Conservation (phyloP, 345 rosid genomes). For the Sonneratia caseolaris region DNA sequence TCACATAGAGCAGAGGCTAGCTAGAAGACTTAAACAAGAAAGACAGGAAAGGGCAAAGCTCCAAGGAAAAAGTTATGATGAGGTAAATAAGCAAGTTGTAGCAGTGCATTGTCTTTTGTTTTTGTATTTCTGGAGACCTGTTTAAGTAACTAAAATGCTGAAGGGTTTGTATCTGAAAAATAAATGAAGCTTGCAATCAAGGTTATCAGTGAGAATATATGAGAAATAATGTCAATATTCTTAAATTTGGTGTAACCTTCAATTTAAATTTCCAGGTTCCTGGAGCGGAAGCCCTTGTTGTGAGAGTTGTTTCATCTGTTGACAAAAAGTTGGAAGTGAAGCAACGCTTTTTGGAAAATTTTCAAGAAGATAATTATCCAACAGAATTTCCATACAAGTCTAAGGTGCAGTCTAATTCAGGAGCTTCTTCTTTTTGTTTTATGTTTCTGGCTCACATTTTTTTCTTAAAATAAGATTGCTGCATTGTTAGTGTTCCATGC, state of each 20-base stretch:
- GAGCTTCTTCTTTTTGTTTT: neutral
- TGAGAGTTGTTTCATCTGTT: conserved; percentile 97
- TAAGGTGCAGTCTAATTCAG: conserved; percentile 38
- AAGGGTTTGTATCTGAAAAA: neutral
- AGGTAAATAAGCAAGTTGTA: conserved; percentile 35
- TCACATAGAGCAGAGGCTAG: conserved; percentile 84
- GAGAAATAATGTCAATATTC: neutral
- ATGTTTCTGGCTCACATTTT: neutral
- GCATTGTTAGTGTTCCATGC: neutral
- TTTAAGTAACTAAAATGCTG: neutral
- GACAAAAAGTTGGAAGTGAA: conserved; percentile 98
- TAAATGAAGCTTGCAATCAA: neutral
- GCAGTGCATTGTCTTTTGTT: neutral
- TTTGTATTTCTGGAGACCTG: neutral
- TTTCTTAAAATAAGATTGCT: neutral
- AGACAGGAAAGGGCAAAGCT: conserved; percentile 71
- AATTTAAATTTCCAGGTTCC: conserved; percentile 45
- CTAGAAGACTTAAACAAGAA: conserved; percentile 65
- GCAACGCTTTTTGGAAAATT: conserved; percentile 89
- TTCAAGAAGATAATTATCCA: conserved; percentile 80
- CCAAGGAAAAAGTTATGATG: conserved; percentile 73
- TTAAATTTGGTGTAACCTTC: neutral
- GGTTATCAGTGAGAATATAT: neutral
- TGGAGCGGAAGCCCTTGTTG: conserved; percentile 89
- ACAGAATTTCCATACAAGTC: conserved; percentile 90